These are phyloP conservation scores for Penicillium ucsense DNA, from an alignment of 495 filamentous ascomycete species.

Conservation along the genomic window DNA sequence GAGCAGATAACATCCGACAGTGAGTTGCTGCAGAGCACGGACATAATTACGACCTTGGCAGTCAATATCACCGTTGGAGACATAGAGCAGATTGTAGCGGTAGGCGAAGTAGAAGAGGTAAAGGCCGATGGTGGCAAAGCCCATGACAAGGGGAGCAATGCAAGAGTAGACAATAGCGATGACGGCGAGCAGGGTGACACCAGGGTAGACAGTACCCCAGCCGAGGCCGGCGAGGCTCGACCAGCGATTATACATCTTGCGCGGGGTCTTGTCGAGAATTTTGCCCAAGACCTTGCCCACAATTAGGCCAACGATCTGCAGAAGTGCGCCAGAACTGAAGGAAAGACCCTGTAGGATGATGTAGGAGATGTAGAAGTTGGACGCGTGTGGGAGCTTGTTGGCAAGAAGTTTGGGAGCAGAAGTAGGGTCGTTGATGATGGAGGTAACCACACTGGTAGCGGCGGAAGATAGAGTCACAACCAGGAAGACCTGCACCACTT, in stretches of 20 bases:
- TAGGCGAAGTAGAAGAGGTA: constrained; percentile 87
- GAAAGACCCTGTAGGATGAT: constrained; percentile 88
- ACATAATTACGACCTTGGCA: constrained; percentile 86
- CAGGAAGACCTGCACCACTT: constrained; percentile 91
- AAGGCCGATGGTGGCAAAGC: constrained; percentile 76
- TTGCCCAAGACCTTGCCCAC: constrained; percentile 70
- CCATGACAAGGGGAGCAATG: constrained; percentile 84
- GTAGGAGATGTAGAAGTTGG: constrained; percentile 93
- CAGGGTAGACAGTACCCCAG: constrained; percentile 85
- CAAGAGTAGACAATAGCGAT: constrained; percentile 80
- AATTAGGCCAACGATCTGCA: constrained; percentile 70
- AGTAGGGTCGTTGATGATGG: constrained; percentile 55
- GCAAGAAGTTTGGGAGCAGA: constrained; percentile 58
- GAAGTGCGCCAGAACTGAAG: constrained; percentile 63
- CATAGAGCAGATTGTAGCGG: constrained; percentile 91
- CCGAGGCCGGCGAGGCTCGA: constrained; percentile 51
- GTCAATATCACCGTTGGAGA: constrained; percentile 75
- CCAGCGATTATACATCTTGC: constrained; percentile 65
- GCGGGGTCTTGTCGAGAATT: constrained; percentile 60
- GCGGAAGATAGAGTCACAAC: constrained; percentile 73
- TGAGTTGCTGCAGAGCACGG: constrained; percentile 82
- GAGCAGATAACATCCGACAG: constrained; percentile 77
- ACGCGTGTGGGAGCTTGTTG: constrained; percentile 63
- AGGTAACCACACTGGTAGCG: constrained; percentile 40
- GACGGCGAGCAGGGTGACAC: constrained; percentile 74